phyloP scores from a whole-genome alignment of 202 grass and related monocot genomes.

The Brachypodium distachyon region DNA sequence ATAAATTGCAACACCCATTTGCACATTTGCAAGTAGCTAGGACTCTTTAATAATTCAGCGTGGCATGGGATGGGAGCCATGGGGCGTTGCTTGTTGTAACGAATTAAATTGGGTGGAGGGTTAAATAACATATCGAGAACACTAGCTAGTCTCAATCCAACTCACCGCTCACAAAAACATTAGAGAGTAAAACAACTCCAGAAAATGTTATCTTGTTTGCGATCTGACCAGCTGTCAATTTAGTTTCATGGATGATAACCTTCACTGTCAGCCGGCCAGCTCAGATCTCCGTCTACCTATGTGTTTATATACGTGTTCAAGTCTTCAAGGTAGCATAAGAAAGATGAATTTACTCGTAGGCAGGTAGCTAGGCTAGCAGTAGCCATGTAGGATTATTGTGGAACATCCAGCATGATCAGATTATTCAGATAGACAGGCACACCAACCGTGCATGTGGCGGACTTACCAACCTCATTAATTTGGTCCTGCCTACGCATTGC shows the following conservation, averaged over 20 bases:
- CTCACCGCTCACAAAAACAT: neutral
- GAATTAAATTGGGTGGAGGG: neutral
- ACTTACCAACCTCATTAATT: constrained; percentile 4
- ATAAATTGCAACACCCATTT: neutral
- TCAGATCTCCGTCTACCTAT: neutral
- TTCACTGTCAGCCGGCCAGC: constrained; percentile 28
- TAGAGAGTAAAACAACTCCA: neutral
- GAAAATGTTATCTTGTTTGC: neutral
- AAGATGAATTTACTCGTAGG: neutral
- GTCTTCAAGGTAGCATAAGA: neutral
- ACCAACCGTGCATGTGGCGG: constrained; percentile 29
- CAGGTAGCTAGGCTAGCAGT: neutral
- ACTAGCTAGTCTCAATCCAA: neutral
- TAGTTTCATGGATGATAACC: constrained; percentile 10
- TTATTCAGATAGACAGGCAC: neutral
- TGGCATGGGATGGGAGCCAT: neutral
- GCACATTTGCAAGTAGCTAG: too few relatives aligned
- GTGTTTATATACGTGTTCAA: neutral
- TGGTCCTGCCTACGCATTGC: neutral
- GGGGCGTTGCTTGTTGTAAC: neutral
- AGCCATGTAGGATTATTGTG: neutral
- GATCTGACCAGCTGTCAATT: constrained; percentile 17
- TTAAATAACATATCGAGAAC: neutral
- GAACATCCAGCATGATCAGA: constrained; percentile 17
- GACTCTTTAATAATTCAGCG: neutral